Conservation (phyloP, 2,329 filamentous ascomycete genomes). For the Exophiala sideris region DNA sequence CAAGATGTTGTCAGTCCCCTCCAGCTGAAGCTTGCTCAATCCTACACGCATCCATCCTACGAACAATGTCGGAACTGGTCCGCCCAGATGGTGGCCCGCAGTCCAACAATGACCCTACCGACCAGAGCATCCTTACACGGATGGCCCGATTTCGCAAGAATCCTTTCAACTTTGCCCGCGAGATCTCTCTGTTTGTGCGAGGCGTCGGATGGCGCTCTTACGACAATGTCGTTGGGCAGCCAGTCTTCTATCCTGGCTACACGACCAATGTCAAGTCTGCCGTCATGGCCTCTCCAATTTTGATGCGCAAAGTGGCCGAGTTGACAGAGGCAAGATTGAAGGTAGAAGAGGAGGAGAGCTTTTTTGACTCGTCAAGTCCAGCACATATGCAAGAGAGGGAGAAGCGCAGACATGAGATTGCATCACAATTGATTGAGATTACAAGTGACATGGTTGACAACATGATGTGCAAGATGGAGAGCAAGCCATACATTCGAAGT, state of each 20-base stretch:
- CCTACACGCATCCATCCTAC: too few species aligned
- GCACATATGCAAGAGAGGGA: conserved; percentile 30
- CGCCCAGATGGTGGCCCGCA: conserved; percentile 8
- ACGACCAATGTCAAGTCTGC: conserved; percentile 80
- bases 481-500: conserved; percentile 82
- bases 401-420: conserved; percentile 62
- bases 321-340: conserved; percentile 71
- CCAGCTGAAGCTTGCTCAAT: not conserved
- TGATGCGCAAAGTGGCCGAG: conserved; percentile 71
- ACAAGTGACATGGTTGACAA: conserved; percentile 82
- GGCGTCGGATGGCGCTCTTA: conserved; percentile 95
- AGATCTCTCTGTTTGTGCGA: conserved; percentile 88
- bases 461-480: conserved; percentile 99
- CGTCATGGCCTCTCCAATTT: conserved; percentile 71
- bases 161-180: conserved; percentile 77
- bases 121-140: conserved; percentile 56
- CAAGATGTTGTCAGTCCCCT: not conserved
- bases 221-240: conserved; percentile 83
- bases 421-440: conserved; percentile 71
- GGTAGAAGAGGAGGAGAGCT: conserved; percentile 67
- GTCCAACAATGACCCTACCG: conserved; percentile 13
- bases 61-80: conserved; percentile 14
- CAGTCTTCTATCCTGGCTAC: conserved; percentile 90
- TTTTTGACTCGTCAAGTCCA: conserved; percentile 20
- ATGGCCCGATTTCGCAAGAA: conserved; percentile 81